Base-by-base conservation (phyloP, 2,329 filamentous ascomycete genomes). In the Calonectria pteridis region DNA sequence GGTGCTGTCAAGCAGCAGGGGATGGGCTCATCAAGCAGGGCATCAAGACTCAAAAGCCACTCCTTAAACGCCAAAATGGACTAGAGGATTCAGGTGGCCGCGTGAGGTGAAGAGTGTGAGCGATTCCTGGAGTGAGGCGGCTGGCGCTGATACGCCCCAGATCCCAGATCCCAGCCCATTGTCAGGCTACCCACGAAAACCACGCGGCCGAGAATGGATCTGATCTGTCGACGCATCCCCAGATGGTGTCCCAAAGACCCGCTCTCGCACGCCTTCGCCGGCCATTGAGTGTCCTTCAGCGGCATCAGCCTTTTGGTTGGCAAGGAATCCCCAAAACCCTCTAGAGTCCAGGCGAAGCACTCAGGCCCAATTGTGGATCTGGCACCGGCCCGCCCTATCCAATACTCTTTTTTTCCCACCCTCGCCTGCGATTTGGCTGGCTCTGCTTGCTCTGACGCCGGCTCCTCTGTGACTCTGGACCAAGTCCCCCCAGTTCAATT, bases 351-450 rank as follows among this genome's bases (percentile, higher is more conserved):
- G 75, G 70, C 69, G 72, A 84, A 83, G 82, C 83, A 84, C 78
- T 80, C 81, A 82, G 76, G 82, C 82, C 82, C 79, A 84, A 84
- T 77, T 84, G 83, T 84, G 82, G 82, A 82, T 78, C 76, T 77
- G 70, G 55, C 51, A 46, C 69, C 65, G 65, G 70, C 62, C 71
- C 73, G 64, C 76, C 75, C 78, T 71, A 58, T 78, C 73, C 77
- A 80, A 79, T 77, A 74, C 77, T 77, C 62, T 64, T 59, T 70
- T 69, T 67, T 67, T 67, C 69, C 29, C 58, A 28, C 33, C 55
- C 46, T 77, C 68, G 67, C 69, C 76, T 72, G 46, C 46, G 71
- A 68, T 75, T 72, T 75, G 71, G 43, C 51, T 77, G 74, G 67
- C 68, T 71, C 72, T 66, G 69, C 63, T 55, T 53, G 31, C 55